Percentiles rank a stretch among this genome's conserved stretches.
Evolutionary conservation across 164 flowering plant species (phyloP).

Genomic region (Tetrastigma voinierianum): DNA sequence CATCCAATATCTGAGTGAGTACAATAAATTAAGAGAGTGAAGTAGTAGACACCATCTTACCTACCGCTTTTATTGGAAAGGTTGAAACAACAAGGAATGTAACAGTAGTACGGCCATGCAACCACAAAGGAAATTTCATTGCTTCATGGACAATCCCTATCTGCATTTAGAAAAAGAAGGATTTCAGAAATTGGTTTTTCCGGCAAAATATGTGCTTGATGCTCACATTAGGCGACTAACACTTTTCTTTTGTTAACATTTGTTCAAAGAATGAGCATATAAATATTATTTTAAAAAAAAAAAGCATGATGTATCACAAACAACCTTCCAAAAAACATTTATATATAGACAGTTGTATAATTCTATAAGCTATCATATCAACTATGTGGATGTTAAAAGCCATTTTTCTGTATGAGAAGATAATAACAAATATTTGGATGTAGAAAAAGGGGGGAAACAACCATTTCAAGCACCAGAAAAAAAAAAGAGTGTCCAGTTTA

Average conservation of each 20-base stretch:
- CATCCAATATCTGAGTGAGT: background rate
- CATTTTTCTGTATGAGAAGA: no score
- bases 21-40: background rate
- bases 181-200: background rate
- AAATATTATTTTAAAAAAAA: background rate
- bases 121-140: constrained; percentile 93
- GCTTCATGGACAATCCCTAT: constrained; percentile 73
- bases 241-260: background rate
- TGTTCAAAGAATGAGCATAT: background rate
- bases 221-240: background rate
- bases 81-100: constrained; percentile 79
- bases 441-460: background rate
- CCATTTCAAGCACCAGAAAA: background rate
- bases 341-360: background rate
- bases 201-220: background rate
- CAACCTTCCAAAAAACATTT: background rate
- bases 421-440: background rate
- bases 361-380: background rate
- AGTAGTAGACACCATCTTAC: constrained; percentile 43
- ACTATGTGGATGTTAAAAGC: background rate
- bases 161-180: constrained; percentile 33
- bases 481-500: background rate
- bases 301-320: background rate
- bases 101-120: constrained; percentile 67
- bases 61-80: constrained; percentile 68